Percentiles rank a stretch among this genome's conserved stretches.
phyloP scores from a whole-genome alignment of 345 rosid species.

The Acer campestre region DNA sequence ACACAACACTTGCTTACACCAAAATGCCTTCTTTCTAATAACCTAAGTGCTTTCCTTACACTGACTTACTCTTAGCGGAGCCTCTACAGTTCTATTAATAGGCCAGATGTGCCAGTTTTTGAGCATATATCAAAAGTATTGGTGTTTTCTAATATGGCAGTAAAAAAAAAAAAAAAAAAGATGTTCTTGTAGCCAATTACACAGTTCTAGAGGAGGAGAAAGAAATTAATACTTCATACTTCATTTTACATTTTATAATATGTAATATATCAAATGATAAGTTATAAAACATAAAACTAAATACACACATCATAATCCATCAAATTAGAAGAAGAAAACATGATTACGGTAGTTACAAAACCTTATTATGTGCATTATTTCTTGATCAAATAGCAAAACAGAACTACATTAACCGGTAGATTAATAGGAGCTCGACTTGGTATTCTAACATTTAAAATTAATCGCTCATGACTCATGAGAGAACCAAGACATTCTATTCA shows the following conservation, averaged over 20 bases:
- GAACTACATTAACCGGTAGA: not conserved
- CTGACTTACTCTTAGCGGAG: not conserved
- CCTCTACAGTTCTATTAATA: no score
- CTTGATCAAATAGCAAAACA: not conserved
- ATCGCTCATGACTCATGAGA: not conserved
- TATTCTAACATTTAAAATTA: not conserved
- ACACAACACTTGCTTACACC: not conserved
- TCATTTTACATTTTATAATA: not conserved
- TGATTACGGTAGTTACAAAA: not conserved
- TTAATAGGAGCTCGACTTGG: no score
- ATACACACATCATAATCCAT: not conserved
- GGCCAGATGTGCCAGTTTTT: no score
- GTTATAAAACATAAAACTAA: not conserved
- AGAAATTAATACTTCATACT: not conserved
- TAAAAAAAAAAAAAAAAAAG: no score
- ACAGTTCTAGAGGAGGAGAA: not conserved
- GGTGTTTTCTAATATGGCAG: not conserved
- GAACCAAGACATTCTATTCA: no score
- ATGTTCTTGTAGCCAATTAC: not conserved
- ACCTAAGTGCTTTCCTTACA: not conserved
- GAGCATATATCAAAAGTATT: not conserved
- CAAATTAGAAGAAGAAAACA: not conserved
- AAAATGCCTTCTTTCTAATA: not conserved
- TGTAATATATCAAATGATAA: not conserved
- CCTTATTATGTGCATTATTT: not conserved